Percentiles rank a stretch among this genome's conserved stretches.
These are phyloP conservation scores for Cicer cuneatum DNA, from an alignment of 306 rosid genomes.

Conservation along the genomic window DNA sequence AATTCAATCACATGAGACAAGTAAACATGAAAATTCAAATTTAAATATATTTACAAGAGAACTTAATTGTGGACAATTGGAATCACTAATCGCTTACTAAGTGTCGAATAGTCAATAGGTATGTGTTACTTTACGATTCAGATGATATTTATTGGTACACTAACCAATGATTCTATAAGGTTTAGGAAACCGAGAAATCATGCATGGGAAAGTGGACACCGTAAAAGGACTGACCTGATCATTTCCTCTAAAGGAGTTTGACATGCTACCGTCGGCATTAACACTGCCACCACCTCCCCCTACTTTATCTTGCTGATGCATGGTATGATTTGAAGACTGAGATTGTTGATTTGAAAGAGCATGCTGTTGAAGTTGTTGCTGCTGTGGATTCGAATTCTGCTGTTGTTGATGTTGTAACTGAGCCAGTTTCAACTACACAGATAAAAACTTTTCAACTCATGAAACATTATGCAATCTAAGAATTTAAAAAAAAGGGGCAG, in stretches of 20 bases:
- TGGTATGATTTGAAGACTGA: conserved; percentile 74
- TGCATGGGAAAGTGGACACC: conserved; percentile 15
- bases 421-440: conserved; percentile 80
- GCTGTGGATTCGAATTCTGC: conserved; percentile 73
- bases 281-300: conserved; percentile 77
- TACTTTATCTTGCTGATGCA: conserved; percentile 89
- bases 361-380: conserved; percentile 83
- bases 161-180: conserved; percentile 7
- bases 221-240: conserved; percentile 81
- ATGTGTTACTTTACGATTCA: neutral
- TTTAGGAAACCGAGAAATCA: conserved; percentile 17
- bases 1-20: neutral
- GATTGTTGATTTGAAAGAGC: conserved; percentile 87
- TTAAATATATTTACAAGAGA: neutral
- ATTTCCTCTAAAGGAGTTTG: conserved; percentile 92
- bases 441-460: conserved; percentile 36
- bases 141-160: conserved; percentile 17
- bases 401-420: conserved; percentile 76
- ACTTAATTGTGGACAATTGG: neutral
- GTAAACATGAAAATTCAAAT: neutral
- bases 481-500: conserved; percentile 16
- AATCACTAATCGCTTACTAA: neutral
- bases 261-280: conserved; percentile 83
- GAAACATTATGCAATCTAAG: conserved; percentile 9
- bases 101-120: neutral